Conservation (phyloP, 1,139 yeast genomes). For the Pichia sp. region DNA sequence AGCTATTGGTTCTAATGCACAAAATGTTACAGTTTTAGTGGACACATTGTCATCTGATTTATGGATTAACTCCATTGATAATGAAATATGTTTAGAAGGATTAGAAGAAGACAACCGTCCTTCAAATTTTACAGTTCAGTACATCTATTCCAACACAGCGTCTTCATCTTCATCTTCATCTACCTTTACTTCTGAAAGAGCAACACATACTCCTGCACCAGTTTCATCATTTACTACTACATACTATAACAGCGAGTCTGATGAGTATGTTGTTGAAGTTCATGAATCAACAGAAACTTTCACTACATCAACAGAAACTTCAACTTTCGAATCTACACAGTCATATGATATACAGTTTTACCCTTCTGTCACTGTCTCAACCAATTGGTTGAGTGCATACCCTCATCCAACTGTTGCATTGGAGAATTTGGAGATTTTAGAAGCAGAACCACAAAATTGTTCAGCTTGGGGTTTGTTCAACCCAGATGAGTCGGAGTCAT, state of each 20-base stretch:
- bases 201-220: not conserved
- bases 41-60: conserved; percentile 63
- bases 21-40: conserved; percentile 42
- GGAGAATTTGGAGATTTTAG: conserved; percentile 30
- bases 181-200: not conserved
- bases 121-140: conserved; percentile 8
- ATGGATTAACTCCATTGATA: conserved; percentile 37
- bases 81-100: conserved; percentile 9
- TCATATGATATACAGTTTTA: conserved; percentile 10
- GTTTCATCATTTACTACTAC: conserved; percentile 2
- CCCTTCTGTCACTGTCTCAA: conserved; percentile 8
- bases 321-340: not conserved
- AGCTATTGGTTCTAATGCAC: conserved; percentile 46
- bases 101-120: not conserved
- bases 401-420: conserved; percentile 12
- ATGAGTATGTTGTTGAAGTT: conserved; percentile 9
- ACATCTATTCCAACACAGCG: conserved; percentile 1
- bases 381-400: conserved; percentile 6
- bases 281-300: conserved; percentile 10
- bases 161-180: not conserved
- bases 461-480: conserved; percentile 42
- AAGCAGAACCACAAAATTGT: conserved; percentile 26
- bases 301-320: not conserved
- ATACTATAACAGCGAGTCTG: conserved; percentile 8
- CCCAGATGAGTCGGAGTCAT: conserved; percentile 37